Percentiles rank a stretch among this genome's conserved stretches.
Conservation (phyloP, 2,329 filamentous ascomycete genomes). For the Alternaria hordeiaustralica region DNA sequence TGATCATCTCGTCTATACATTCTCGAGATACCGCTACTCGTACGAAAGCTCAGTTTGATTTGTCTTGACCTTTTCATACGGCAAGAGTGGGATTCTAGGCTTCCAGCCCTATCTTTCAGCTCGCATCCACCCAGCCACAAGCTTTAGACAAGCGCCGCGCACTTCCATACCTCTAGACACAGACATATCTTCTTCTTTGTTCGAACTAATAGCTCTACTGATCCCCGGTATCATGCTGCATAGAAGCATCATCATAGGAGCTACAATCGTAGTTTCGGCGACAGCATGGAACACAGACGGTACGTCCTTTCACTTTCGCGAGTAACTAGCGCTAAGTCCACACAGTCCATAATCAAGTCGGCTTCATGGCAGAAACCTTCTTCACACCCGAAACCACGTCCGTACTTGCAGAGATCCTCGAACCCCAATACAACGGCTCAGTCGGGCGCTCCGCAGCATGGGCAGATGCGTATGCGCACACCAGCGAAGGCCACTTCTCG, state of each 20-base stretch:
- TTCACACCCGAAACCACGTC: constrained; percentile 41
- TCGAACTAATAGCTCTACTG: not conserved
- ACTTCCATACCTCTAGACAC: not conserved
- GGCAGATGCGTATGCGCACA: constrained; percentile 51
- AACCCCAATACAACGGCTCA: constrained; percentile 49
- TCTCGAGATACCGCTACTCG: not conserved
- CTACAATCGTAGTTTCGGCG: constrained; percentile 20
- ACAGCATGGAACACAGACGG: constrained; percentile 45
- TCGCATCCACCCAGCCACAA: constrained; percentile 1
- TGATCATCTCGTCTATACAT: not conserved
- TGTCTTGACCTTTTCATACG: not conserved
- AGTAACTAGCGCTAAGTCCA: constrained; percentile 7
- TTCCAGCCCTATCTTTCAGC: not conserved
- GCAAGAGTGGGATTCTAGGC: not conserved
- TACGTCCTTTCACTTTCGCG: not conserved
- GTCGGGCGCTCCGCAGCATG: constrained; percentile 50
- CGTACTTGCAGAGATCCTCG: constrained; percentile 45
- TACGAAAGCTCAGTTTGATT: not conserved
- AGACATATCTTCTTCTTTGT: not conserved
- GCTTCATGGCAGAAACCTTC: constrained; percentile 49
- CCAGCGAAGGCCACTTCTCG: constrained; percentile 48
- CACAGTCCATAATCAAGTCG: constrained; percentile 51
- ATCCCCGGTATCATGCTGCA: not conserved
- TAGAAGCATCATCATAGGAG: not conserved
- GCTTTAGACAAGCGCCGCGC: not conserved